Evolutionary conservation across 2,329 filamentous ascomycete species (phyloP).

Genomic region (Didymella pinodella): DNA sequence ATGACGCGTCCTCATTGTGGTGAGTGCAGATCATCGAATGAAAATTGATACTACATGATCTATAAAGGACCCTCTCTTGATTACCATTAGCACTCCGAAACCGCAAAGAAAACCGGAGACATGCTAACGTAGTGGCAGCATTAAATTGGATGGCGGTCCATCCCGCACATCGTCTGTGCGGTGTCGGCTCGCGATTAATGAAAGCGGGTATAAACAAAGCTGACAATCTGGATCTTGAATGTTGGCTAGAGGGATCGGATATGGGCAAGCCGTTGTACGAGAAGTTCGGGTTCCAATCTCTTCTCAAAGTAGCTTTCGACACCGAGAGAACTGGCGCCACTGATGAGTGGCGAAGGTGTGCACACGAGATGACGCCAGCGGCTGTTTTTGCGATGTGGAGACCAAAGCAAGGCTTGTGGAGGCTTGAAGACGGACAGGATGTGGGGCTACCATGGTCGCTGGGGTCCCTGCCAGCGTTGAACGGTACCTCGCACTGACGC

Average conservation of each 20-base stretch:
- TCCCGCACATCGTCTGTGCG: conserved; percentile 47
- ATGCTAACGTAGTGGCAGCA: conserved; percentile 34
- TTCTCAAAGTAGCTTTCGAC: conserved; percentile 45
- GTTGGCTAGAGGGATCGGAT: conserved; percentile 50
- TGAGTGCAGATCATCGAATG: conserved; percentile 29
- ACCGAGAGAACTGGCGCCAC: conserved; percentile 33
- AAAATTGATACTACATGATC: conserved; percentile 2
- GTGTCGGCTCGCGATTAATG: conserved; percentile 50
- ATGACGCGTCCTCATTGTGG: conserved; percentile 47
- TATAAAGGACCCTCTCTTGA: conserved; percentile 1
- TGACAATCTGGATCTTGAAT: conserved; percentile 46
- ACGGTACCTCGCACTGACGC: conserved; percentile 6
- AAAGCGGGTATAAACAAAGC: conserved; percentile 44
- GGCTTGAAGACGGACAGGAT: conserved; percentile 20
- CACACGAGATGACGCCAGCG: conserved; percentile 44
- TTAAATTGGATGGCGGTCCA: conserved; percentile 50
- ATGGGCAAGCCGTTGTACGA: conserved; percentile 51
- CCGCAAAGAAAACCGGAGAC: conserved; percentile 14
- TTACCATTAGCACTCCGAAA: conserved; percentile 13
- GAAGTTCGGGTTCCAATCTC: conserved; percentile 39
- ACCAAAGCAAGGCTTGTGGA: conserved; percentile 34
- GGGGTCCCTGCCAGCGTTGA: conserved; percentile 2
- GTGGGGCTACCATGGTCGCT: conserved; percentile 38
- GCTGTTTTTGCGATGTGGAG: conserved; percentile 47
- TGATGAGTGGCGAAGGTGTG: conserved; percentile 45